Percentiles rank a stretch among this genome's conserved stretches.
These are phyloP conservation scores for Crucihimalaya himalaica DNA, from an alignment of 345 rosid species.

Conservation along the genomic window DNA sequence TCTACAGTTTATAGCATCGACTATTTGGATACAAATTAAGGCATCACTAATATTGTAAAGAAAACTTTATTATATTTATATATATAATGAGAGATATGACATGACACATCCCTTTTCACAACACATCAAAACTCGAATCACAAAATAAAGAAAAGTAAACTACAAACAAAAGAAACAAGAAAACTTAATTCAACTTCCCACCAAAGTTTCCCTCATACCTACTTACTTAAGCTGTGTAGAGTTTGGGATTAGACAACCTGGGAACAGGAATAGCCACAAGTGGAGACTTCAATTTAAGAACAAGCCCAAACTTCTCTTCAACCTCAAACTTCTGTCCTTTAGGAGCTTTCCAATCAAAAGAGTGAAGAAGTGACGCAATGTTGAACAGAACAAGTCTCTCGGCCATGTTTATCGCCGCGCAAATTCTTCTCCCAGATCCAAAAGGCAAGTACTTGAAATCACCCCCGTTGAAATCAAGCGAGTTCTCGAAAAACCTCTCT, in stretches of 20 bases:
- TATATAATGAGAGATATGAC: background rate
- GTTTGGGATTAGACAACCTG: slow-evolving; percentile 41
- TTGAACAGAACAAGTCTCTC: slow-evolving; percentile 46
- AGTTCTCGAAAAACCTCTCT: slow-evolving; percentile 45
- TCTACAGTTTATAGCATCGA: background rate
- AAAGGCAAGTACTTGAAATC: slow-evolving; percentile 49
- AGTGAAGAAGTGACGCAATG: slow-evolving; percentile 51
- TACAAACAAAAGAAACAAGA: background rate
- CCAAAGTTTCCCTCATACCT: background rate
- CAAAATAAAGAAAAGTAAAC: background rate
- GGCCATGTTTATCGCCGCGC: slow-evolving; percentile 53
- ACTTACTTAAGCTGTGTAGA: slow-evolving; percentile 23
- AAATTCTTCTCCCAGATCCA: slow-evolving; percentile 56
- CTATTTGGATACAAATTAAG: background rate
- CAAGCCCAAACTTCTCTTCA: slow-evolving; percentile 51
- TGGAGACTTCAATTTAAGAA: slow-evolving; percentile 48
- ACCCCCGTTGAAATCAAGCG: slow-evolving; percentile 44
- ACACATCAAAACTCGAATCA: background rate
- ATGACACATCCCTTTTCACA: background rate
- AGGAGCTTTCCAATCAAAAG: slow-evolving; percentile 59
- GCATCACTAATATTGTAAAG: background rate
- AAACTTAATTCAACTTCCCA: background rate
- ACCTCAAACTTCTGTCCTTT: slow-evolving; percentile 41
- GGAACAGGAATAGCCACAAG: slow-evolving; percentile 50
- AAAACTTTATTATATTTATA: background rate